A percentile compares a stretch with the other conserved stretches of the same genome.
phyloP scores from a whole-genome alignment of 176 grass and related monocot species.

The Avena insularis region DNA sequence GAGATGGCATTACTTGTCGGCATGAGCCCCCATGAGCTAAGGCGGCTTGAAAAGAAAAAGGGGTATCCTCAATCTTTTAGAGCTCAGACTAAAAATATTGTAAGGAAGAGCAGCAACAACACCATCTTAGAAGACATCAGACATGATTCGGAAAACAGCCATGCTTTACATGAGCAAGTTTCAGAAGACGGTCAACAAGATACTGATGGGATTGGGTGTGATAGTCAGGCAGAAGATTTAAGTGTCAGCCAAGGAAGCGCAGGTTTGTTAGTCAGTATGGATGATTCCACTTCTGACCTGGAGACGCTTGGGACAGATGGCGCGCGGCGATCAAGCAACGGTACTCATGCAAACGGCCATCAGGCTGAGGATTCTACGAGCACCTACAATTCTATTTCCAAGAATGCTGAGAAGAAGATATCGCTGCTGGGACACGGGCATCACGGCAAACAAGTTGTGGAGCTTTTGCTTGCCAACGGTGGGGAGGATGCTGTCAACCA shows the following conservation, averaged over 20 bases:
- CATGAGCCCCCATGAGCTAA: conserved; percentile 85
- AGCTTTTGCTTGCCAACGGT: conserved; percentile 57
- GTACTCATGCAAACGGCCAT: conserved; percentile 40
- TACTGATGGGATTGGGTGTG: conserved; percentile 6
- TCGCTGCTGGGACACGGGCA: conserved; percentile 85
- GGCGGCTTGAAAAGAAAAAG: conserved; percentile 80
- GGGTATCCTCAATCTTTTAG: conserved; percentile 58
- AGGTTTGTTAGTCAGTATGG: conserved; percentile 31
- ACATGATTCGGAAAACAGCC: conserved; percentile 43
- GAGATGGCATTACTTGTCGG: conserved; percentile 88
- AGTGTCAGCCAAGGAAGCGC: conserved; percentile 26
- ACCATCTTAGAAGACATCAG: conserved; percentile 37
- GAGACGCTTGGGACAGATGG: conserved; percentile 8
- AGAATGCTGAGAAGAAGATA: conserved; percentile 59
- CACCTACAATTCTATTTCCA: conserved; percentile 43
- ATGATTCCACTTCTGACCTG: conserved; percentile 26
- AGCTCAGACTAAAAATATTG: conserved; percentile 53
- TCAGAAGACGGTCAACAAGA: conserved; percentile 25
- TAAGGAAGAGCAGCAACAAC: conserved; percentile 48
- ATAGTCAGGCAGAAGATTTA: conserved; percentile 30
- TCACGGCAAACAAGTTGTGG: conserved; percentile 90
- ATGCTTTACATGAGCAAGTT: conserved; percentile 38
- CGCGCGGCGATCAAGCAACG: conserved; percentile 6
- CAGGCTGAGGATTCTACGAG: conserved; percentile 35
- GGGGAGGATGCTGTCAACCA: conserved; percentile 77